These are phyloP conservation scores for Spathaspora sp. DNA, from an alignment of 1,139 yeast species.

Conservation along the genomic window DNA sequence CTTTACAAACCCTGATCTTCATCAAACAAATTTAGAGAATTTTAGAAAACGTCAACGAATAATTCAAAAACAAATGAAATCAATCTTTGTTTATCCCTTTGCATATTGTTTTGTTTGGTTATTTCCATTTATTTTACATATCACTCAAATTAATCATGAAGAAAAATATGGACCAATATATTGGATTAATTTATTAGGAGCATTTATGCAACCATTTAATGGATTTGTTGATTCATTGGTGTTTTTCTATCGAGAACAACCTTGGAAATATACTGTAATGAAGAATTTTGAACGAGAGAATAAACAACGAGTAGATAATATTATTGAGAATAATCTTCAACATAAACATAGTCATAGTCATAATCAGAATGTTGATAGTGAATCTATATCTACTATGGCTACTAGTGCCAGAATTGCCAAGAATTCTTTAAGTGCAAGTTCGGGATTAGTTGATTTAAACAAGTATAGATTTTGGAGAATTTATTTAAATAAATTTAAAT, in stretches of 20 bases:
- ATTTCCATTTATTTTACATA: constrained; percentile 73
- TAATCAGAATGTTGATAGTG: neutral
- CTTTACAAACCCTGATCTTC: constrained; percentile 40
- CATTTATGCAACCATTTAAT: constrained; percentile 78
- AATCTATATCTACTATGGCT: constrained; percentile 16
- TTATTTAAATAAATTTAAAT: constrained; percentile 28
- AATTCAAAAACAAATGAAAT: constrained; percentile 75
- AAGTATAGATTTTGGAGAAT: constrained; percentile 38
- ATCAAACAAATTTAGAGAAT: constrained; percentile 56
- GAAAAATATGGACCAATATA: constrained; percentile 49
- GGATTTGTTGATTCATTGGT: constrained; percentile 78
- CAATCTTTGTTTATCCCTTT: constrained; percentile 80
- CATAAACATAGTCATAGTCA: constrained; percentile 5
- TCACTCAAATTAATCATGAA: constrained; percentile 57
- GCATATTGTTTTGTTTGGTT: constrained; percentile 80
- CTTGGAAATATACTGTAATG: constrained; percentile 61
- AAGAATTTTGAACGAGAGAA: constrained; percentile 40
- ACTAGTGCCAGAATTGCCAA: constrained; percentile 28
- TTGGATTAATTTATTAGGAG: constrained; percentile 67
- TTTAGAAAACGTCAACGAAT: constrained; percentile 61
- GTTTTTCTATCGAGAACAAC: constrained; percentile 73
- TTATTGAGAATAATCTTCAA: constrained; percentile 13
- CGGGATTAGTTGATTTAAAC: constrained; percentile 23
- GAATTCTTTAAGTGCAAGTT: constrained; percentile 26
- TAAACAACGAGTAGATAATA: constrained; percentile 26